Conservation (phyloP, 192 early-diverging fungal genomes). For the Entophlyctis luteolus region DNA sequence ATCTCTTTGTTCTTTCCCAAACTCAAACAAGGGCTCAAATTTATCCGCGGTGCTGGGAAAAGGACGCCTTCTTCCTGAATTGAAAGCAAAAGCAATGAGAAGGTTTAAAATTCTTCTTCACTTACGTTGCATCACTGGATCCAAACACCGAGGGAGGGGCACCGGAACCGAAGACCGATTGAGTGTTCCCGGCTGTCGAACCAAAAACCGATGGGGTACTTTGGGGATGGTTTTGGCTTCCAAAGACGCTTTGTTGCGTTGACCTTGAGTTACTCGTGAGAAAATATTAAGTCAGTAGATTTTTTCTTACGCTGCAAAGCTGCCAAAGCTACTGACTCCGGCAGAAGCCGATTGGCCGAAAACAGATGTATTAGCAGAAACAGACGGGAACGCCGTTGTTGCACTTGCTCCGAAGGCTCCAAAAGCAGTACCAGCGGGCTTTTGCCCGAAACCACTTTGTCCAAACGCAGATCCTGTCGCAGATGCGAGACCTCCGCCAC, state of each 20-base stretch:
- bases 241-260: constrained; percentile 18
- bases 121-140: too few relatives aligned
- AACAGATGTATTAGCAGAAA: not conserved
- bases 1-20: too few relatives aligned
- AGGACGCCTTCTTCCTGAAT: not conserved
- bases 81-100: too few relatives aligned
- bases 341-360: constrained; percentile 8
- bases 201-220: constrained; percentile 7
- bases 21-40: not conserved
- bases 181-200: not conserved
- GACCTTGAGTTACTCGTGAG: too few relatives aligned
- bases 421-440: not conserved
- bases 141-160: not conserved
- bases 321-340: not conserved
- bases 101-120: too few relatives aligned
- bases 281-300: too few relatives aligned
- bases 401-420: constrained; percentile 14
- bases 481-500: not conserved
- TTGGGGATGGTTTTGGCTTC: not conserved
- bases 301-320: constrained; percentile 13
- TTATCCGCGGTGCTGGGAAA: not conserved
- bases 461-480: constrained; percentile 7
- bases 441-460: not conserved
- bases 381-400: not conserved
- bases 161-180: not conserved